These are phyloP conservation scores for Emericellopsis atlantica DNA, from an alignment of 2,329 filamentous ascomycete genomes.

Conservation along the genomic window DNA sequence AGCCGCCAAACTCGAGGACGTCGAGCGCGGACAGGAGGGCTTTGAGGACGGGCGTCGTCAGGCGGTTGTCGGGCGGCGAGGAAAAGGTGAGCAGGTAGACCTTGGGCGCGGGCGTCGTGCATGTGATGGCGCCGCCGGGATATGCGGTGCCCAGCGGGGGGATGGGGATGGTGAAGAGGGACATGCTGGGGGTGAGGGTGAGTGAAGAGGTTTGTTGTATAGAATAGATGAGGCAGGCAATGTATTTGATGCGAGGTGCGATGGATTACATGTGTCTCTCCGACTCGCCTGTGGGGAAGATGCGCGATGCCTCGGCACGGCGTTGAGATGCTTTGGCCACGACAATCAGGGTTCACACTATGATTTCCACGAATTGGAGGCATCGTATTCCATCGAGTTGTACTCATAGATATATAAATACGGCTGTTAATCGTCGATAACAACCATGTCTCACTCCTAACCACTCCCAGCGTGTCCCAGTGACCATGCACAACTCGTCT, in stretches of 20 bases:
- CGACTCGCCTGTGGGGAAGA: too few relatives aligned
- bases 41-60: slow-evolving; percentile 55
- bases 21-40: slow-evolving; percentile 61
- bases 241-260: neutral
- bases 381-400: too few relatives aligned
- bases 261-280: too few relatives aligned
- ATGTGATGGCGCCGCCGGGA: slow-evolving; percentile 45
- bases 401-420: too few relatives aligned
- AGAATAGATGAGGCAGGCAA: neutral
- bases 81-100: slow-evolving; percentile 64
- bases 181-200: neutral
- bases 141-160: slow-evolving; percentile 27
- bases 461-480: too few relatives aligned
- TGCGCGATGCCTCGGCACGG: too few relatives aligned
- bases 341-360: too few relatives aligned
- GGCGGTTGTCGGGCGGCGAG: slow-evolving; percentile 64
- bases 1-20: slow-evolving; percentile 51
- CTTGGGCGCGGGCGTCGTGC: slow-evolving; percentile 43
- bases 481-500: too few relatives aligned
- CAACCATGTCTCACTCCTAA: too few relatives aligned
- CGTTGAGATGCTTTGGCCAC: too few relatives aligned
- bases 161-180: slow-evolving; percentile 37
- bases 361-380: too few relatives aligned
- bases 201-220: neutral
- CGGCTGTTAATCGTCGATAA: too few relatives aligned